Conservation (phyloP, 2,329 filamentous ascomycete genomes). For the Calonectria pseudoturangicola region DNA sequence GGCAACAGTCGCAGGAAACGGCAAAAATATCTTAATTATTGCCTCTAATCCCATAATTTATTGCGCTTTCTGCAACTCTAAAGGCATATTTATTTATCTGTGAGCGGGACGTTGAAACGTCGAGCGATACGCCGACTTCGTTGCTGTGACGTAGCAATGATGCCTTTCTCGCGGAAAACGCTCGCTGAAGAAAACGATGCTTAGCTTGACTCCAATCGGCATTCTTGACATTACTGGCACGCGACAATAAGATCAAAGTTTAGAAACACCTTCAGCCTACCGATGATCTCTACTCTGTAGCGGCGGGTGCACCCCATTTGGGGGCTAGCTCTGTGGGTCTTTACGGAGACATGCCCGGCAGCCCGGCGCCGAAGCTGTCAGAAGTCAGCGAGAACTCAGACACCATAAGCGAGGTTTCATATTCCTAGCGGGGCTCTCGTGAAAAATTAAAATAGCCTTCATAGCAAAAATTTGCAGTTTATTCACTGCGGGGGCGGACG, state of each 20-base stretch:
- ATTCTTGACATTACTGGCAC: slow-evolving; percentile 1
- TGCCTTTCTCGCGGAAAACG: background rate
- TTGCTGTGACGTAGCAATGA: background rate
- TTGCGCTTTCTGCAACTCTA: no score
- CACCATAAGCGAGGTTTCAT: background rate
- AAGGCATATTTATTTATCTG: no score
- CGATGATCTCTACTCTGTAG: background rate
- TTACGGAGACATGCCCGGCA: background rate
- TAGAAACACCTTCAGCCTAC: background rate
- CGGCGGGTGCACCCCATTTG: background rate
- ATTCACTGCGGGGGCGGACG: background rate
- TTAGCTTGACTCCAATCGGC: background rate
- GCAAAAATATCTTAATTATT: no score
- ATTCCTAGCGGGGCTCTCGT: background rate
- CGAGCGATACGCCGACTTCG: no score
- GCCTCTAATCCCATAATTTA: no score
- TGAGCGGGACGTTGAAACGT: no score
- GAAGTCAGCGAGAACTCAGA: background rate
- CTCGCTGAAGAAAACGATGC: background rate
- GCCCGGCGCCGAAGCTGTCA: background rate
- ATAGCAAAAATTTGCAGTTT: background rate
- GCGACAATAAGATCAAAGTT: slow-evolving; percentile 6
- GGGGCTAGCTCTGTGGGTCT: background rate
- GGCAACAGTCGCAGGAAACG: no score
- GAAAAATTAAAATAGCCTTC: background rate